Evolutionary conservation across 2,329 filamentous ascomycete species (phyloP), one percentile per base, ranked within the genome.

Genomic region (Ophiostoma montium): DNA sequence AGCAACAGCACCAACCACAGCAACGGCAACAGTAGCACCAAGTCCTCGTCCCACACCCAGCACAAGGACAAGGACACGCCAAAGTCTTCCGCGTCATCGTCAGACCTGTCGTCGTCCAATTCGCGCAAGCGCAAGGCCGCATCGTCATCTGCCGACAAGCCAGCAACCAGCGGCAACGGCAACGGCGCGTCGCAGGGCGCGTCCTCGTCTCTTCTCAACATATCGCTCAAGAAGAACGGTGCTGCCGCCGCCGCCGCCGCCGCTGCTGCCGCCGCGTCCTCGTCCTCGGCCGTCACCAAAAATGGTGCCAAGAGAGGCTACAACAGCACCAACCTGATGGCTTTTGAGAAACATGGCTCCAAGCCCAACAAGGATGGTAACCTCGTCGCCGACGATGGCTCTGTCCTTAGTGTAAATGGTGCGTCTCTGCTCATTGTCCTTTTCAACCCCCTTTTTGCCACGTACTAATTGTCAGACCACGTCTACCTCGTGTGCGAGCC

Each of bases 401-500:
- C 87, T 41, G 75, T 81, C 49, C 71, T 95, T 59, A 75, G 78
- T 57, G 72, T 87, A 56, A 94, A 98, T 70, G 92, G 90, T 95
- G 76, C 70, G 81, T 39, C 11, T 42, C 35, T 47, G 35, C 11
- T 18, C 5, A 12, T 16, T 13, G 15, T 3, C 31, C 6, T 23
- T 31, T 32, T 13, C 3, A 31, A 23, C 13, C 3, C 19, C 3
- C 11, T 35, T 35, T 35, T 43, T 32, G 7, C n/a, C n/a, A 12
- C 15, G 43, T 38, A 30, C 35, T 52, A 47, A 53, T 46, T 13
- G 2, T 54, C 64, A 80, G 76, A 79, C 66, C 74, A 96, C 70
- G 86, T 95, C 57, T 98, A 96, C 71, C 78, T 96, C 54, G 84
- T 98, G 55, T 96, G 89, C 67, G 92, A 98, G 67, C 92, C 92